Conservation (phyloP, 2,329 filamentous ascomycete genomes). For the Colletotrichum coccodes region DNA sequence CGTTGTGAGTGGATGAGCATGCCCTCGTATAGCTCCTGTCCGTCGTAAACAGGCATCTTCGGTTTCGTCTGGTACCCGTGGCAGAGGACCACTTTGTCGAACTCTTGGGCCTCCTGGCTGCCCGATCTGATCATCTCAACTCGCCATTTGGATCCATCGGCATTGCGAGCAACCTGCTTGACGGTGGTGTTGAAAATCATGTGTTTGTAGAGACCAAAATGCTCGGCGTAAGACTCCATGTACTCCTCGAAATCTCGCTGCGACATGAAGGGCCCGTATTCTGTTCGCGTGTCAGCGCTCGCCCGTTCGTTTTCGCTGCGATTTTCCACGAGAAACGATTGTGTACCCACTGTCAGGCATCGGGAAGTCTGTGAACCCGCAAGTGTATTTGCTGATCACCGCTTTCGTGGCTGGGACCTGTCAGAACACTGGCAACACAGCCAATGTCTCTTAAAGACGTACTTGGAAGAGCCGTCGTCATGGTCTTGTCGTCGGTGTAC, state of each 20-base stretch:
- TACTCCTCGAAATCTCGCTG: slow-evolving; percentile 46
- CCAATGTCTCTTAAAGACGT: slow-evolving; percentile 25
- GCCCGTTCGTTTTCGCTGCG: too few relatives aligned
- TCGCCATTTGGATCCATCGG: slow-evolving; percentile 43
- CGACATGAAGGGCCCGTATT: slow-evolving; percentile 39
- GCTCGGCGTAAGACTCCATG: slow-evolving; percentile 50
- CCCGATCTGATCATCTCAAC: slow-evolving; percentile 42
- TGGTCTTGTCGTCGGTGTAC: slow-evolving; percentile 46
- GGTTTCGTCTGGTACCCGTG: slow-evolving; percentile 46
- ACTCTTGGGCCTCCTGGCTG: slow-evolving; percentile 36
- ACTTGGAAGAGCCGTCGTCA: slow-evolving; percentile 47
- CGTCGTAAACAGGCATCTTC: slow-evolving; percentile 47
- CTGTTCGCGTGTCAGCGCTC: slow-evolving; percentile 27
- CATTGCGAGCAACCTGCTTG: slow-evolving; percentile 39
- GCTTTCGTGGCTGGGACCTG: slow-evolving; percentile 40
- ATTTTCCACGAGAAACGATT: background rate
- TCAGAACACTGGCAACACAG: background rate
- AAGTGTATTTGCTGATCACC: slow-evolving; percentile 50
- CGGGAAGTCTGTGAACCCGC: slow-evolving; percentile 52
- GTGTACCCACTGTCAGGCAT: slow-evolving; percentile 49
- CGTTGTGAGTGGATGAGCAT: slow-evolving; percentile 50
- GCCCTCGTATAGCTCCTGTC: slow-evolving; percentile 48
- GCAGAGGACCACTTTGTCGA: slow-evolving; percentile 51
- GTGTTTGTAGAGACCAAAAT: slow-evolving; percentile 48
- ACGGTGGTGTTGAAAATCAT: slow-evolving; percentile 46